Evolutionary conservation across 257 asterid genomes (phyloP).

Genomic region (Striga asiatica): DNA sequence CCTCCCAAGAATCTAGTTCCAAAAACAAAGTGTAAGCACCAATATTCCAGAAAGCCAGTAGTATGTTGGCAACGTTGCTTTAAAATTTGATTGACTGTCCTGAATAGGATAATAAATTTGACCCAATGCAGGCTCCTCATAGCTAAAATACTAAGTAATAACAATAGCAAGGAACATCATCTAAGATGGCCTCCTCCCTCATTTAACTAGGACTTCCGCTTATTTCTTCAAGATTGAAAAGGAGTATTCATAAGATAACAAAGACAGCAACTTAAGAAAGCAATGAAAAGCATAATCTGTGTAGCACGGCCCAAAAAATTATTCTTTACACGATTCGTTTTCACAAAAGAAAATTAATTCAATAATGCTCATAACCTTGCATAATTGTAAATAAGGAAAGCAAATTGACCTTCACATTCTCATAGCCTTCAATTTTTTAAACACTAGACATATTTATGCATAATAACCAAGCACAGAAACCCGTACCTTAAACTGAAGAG

Average conservation of each 20-base stretch:
- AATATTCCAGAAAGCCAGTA: background rate
- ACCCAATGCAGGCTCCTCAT: background rate
- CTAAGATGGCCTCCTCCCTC: too few species aligned
- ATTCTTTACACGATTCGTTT: background rate
- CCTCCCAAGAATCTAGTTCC: conserved; percentile 72
- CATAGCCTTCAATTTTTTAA: background rate
- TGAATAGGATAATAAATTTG: background rate
- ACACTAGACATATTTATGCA: background rate
- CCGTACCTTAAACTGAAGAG: conserved; percentile 39
- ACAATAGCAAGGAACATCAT: too few species aligned
- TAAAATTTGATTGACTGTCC: background rate
- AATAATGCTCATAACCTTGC: background rate
- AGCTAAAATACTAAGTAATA: background rate
- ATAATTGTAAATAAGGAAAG: background rate
- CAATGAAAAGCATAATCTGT: background rate
- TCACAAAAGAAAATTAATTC: background rate
- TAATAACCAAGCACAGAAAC: background rate
- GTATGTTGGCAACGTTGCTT: background rate
- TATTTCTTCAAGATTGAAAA: too few species aligned
- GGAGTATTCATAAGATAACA: too few species aligned
- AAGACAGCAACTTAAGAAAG: background rate
- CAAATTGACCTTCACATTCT: conserved; percentile 8
- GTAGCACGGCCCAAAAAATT: background rate
- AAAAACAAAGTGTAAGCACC: conserved; percentile 5
- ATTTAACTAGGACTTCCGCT: too few species aligned